Conservation (phyloP, 345 rosid species). For the Eucalyptus lansdowneana region DNA sequence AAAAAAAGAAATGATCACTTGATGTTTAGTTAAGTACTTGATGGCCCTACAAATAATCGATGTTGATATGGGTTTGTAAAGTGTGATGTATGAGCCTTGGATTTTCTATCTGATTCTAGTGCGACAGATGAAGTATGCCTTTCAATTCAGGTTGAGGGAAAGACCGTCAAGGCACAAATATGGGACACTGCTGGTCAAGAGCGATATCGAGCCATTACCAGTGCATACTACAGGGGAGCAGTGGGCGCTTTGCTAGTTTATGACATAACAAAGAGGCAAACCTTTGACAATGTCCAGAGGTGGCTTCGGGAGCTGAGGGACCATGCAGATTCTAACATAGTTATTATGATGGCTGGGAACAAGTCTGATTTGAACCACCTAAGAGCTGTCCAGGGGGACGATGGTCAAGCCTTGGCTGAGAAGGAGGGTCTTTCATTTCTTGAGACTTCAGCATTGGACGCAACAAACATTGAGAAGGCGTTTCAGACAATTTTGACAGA, state of each 20-base stretch:
- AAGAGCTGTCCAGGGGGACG: slow-evolving; percentile 5
- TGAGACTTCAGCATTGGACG: slow-evolving; percentile 11
- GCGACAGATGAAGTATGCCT: neutral
- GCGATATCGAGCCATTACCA: slow-evolving; percentile 15
- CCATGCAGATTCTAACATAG: slow-evolving; percentile 17
- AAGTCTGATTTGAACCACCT: slow-evolving; percentile 7
- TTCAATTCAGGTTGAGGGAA: slow-evolving; percentile 8
- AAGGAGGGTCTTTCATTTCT: slow-evolving; percentile 13
- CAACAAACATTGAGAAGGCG: slow-evolving; percentile 2
- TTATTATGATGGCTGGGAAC: slow-evolving; percentile 13
- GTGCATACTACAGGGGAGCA: slow-evolving; percentile 16
- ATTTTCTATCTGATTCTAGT: neutral
- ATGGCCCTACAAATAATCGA: neutral
- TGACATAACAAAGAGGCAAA: slow-evolving; percentile 12
- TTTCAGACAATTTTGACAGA: slow-evolving; percentile 11
- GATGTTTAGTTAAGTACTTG: neutral
- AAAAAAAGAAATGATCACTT: neutral
- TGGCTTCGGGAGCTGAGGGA: slow-evolving; percentile 20
- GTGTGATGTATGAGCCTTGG: neutral
- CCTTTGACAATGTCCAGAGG: slow-evolving; percentile 13
- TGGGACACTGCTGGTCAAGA: slow-evolving; percentile 22
- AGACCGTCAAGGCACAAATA: slow-evolving; percentile 15
- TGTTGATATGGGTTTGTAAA: neutral
- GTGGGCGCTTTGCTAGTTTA: slow-evolving; percentile 11
- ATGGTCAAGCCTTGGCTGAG: slow-evolving; percentile 10